Base-by-base conservation (phyloP, 495 filamentous ascomycete genomes). In the Penicillium canariense region DNA sequence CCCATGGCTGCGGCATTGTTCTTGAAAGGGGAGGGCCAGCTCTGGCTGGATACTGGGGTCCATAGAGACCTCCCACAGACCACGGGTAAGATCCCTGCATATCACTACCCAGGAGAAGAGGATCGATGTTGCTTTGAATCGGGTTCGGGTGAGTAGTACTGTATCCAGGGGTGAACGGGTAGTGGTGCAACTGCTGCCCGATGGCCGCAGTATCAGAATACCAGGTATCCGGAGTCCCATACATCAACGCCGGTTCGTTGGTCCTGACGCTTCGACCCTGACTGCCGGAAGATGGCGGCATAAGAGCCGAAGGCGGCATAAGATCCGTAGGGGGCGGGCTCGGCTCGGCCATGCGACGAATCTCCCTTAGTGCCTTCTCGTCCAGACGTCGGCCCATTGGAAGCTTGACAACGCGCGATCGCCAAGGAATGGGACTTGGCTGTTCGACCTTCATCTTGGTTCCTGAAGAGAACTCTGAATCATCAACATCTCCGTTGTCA, bases 191-290 rank as follows among this genome's bases (percentile, higher is more conserved):
- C 14, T 34, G 31, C 17, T 46, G 43, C 7, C 26, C n/a, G 2
- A 17, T 3, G 15, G 25, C 0, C 27, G 23, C 23, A 28, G 23
- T 23, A 31, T 7, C 5, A 7, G 27, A n/a, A 8, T 46, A 30
- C n/a, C n/a, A 28, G 26, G 4, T 1, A 31, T 26, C 38, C 10
- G 22, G 43, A 11, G 25, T 10, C 10, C n/a, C 23, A 30, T 18
- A 46, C 43, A 30, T 46, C 12, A 14, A 10, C 4, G 46, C 46
- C 46, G 46, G 46, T n/a, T 48, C 46, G 4, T 15, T 48, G 28
- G 10, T 14, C 30, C 1, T 15, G 30, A 23, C 32, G 22, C 10
- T 35, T 11, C 14, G 46, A n/a, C 35, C 18, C 0, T 5, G 17
- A 9, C 0, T 9, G 7, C 12, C 15, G 28, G 30, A 35, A 25